phyloP scores from a whole-genome alignment of 768 basidiomycete species.

The Cystobasidium tubakii region DNA sequence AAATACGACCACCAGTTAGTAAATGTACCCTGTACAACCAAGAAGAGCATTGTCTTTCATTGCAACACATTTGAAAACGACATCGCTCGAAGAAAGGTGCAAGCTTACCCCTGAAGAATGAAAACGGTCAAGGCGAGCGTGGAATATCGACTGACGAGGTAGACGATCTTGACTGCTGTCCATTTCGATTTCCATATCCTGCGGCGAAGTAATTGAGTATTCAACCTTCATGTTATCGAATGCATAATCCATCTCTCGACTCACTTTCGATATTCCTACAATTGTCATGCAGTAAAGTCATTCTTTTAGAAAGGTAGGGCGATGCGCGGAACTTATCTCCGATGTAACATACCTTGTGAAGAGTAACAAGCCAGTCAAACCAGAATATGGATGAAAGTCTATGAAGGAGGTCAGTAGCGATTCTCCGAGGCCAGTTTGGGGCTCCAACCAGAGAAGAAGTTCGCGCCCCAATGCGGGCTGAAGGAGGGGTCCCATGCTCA shows the following conservation, averaged over 20 bases:
- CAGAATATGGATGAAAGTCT: background rate
- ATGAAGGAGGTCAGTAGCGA: background rate
- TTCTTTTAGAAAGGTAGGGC: no score
- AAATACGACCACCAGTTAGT: no score
- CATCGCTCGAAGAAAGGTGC: no score
- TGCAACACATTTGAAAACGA: no score
- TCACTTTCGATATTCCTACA: conserved; percentile 1
- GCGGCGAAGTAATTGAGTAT: no score
- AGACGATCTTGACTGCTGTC: conserved; percentile 9
- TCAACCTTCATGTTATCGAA: no score
- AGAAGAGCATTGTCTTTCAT: no score
- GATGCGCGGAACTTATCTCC: no score
- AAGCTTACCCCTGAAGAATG: background rate
- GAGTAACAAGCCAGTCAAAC: background rate
- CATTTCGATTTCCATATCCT: conserved; percentile 1
- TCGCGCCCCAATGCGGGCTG: background rate
- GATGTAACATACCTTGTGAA: background rate
- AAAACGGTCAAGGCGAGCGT: background rate
- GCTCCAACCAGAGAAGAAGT: no score
- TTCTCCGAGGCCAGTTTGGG: no score
- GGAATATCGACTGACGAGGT: conserved; percentile 1
- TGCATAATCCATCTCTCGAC: background rate
- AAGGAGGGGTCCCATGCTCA: background rate
- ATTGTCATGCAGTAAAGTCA: no score
- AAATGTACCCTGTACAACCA: no score